Base-by-base conservation (phyloP, 345 rosid genomes). In the Noccaea bulbosa region DNA sequence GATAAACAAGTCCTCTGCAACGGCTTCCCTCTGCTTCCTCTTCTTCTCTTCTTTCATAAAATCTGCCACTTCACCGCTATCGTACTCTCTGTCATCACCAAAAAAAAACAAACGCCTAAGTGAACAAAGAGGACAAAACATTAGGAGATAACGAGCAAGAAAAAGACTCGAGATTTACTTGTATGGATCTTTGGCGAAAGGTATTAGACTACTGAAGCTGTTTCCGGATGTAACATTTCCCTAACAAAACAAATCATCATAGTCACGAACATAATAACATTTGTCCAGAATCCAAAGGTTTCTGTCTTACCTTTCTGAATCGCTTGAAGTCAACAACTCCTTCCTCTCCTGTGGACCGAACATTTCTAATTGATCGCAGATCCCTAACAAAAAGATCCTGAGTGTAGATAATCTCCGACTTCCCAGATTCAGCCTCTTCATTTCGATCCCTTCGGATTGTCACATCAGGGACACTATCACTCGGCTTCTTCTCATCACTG, bases 1-100 rank as follows among this genome's bases (percentile, higher is more conserved):
- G 75, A 84, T 80, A 56, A 93, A 93, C 59, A 93, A 73, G 67
- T 93, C 96, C 74, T 93, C 98, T 27, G 94, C 96, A 70, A 86
- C 63, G 55, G 98, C 94, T 79, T 93, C 97, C 87, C 73, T 69
- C 75, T 93, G 86, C 83, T 87, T 91, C 73, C 91, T 84, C 74
- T 74, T 91, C 75, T 83, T 89, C 78, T 93, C 98, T 85, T 89
- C 92, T 76, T 81, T 89, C 73, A 87, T 56, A 49, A 76, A 82
- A 56, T 84, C 83, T 15, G 73, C 80, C 73, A 81, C 61, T 8
- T 84, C 91, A 55, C 78, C 85, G 32, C 56, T 82, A 53, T 76
- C 83, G 7, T 80, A 69, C 48, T 89, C 91, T 74, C 98, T 93
- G 56, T 10, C 50, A 69, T 61, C 73, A 71, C 61, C 45, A 14